A percentile compares a stretch with the other conserved stretches of the same genome.
phyloP scores from a whole-genome alignment of 495 filamentous ascomycete genomes.

The Echria macrotheca region DNA sequence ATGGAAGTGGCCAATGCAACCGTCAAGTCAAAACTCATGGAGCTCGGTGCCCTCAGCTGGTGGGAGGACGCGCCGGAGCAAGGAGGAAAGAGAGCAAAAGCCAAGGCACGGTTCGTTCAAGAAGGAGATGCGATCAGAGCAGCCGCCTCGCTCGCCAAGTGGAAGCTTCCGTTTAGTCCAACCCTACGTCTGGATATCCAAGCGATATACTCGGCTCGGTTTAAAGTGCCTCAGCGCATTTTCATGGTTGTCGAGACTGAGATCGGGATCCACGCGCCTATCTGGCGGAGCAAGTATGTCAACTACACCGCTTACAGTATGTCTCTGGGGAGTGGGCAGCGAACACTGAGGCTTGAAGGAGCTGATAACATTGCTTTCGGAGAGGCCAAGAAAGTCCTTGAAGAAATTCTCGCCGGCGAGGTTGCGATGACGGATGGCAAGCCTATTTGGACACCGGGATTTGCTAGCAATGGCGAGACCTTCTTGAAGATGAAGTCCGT shows the following conservation, averaged over 20 bases:
- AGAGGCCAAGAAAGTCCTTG: constrained; percentile 31
- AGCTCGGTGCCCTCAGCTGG: constrained; percentile 27
- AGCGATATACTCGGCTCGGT: constrained; percentile 30
- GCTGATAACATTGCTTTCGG: constrained; percentile 30
- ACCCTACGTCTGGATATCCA: constrained; percentile 27
- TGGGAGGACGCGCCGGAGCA: constrained; percentile 21
- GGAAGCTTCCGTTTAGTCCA: constrained; percentile 14
- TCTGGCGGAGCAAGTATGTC: constrained; percentile 24
- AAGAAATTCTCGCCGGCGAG: constrained; percentile 22
- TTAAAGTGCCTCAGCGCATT: constrained; percentile 29
- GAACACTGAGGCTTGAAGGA: constrained; percentile 38
- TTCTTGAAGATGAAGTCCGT: constrained; percentile 15
- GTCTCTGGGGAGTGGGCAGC: constrained; percentile 16
- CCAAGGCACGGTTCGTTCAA: constrained; percentile 26
- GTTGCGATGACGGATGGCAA: constrained; percentile 16
- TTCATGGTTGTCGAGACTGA: constrained; percentile 31
- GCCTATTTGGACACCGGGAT: constrained; percentile 24
- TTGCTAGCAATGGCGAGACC: constrained; percentile 16
- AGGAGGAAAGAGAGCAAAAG: constrained; percentile 26
- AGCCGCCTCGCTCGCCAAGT: constrained; percentile 18
- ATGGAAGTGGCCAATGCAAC: constrained; percentile 5
- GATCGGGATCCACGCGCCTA: constrained; percentile 26
- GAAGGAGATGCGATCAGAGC: constrained; percentile 29
- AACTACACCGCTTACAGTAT: constrained; percentile 22
- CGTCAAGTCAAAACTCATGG: constrained; percentile 24